phyloP scores from a whole-genome alignment of 768 basidiomycete species.

The Brasilioporus rufonigricans region DNA sequence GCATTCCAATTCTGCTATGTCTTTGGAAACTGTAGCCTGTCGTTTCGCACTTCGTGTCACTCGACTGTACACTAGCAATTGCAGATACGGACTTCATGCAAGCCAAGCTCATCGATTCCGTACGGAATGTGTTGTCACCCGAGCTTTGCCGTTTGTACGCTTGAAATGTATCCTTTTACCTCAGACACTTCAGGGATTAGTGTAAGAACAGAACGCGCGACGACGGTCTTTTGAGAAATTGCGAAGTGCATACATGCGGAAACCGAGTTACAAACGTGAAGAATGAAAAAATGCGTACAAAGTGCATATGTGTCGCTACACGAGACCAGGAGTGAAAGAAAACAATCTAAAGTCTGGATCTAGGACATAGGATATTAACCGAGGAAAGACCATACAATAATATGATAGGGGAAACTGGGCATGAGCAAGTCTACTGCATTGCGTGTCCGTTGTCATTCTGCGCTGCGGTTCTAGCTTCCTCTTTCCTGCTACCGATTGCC shows the following conservation, averaged over 20 bases:
- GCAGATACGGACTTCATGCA: background rate
- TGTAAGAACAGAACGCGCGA: background rate
- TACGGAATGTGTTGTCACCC: constrained; percentile 1
- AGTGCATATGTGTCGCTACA: constrained; percentile 19
- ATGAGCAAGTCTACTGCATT: constrained; percentile 7
- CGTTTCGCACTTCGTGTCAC: background rate
- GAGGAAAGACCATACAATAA: constrained; percentile 6
- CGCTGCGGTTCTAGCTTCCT: constrained; percentile 14
- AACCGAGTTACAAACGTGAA: constrained; percentile 8
- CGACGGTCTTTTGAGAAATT: constrained; percentile 1
- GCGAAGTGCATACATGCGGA: constrained; percentile 17
- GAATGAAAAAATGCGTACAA: constrained; percentile 19
- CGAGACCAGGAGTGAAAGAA: constrained; percentile 8
- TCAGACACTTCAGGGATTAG: background rate
- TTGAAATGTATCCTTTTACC: background rate
- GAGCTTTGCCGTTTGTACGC: constrained; percentile 4
- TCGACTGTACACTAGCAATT: constrained; percentile 7
- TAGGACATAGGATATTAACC: constrained; percentile 18
- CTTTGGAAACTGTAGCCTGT: background rate
- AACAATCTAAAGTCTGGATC: constrained; percentile 28
- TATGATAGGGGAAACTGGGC: background rate
- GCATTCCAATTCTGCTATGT: background rate
- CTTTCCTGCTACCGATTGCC: constrained; percentile 28
- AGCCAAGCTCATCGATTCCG: background rate
- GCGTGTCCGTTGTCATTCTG: constrained; percentile 12